Conservation (phyloP, 257 asterid species). For the Plantago major region DNA sequence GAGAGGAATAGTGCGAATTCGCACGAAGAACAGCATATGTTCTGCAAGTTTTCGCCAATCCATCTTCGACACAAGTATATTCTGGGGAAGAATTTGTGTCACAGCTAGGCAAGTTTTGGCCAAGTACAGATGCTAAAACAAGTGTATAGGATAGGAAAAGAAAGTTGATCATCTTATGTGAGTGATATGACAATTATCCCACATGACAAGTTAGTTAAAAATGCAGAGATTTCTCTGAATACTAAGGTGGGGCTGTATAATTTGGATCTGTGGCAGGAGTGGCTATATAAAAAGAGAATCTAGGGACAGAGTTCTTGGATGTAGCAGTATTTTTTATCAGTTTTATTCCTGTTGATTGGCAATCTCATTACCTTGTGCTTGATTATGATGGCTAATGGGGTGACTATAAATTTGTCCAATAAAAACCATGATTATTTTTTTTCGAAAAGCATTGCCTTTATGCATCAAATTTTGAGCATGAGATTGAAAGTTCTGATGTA, state of each 20-base stretch:
- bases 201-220: slow-evolving; percentile 23
- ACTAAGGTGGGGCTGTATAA: slow-evolving; percentile 20
- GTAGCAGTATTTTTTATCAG: slow-evolving; percentile 19
- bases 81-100: slow-evolving; percentile 27
- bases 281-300: slow-evolving; percentile 28
- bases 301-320: slow-evolving; percentile 51
- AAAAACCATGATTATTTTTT: slow-evolving; percentile 28
- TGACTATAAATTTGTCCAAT: slow-evolving; percentile 33
- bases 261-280: slow-evolving; percentile 40
- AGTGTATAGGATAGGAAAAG: slow-evolving; percentile 18
- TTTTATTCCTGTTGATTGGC: slow-evolving; percentile 21
- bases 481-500: slow-evolving; percentile 13
- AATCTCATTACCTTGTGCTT: slow-evolving; percentile 18
- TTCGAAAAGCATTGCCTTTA: slow-evolving; percentile 12
- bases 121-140: slow-evolving; percentile 19
- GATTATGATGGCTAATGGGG: slow-evolving; percentile 22
- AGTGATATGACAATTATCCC: slow-evolving; percentile 17
- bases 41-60: slow-evolving; percentile 24
- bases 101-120: slow-evolving; percentile 33
- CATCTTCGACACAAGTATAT: slow-evolving; percentile 25
- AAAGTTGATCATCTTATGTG: slow-evolving; percentile 16
- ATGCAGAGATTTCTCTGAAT: slow-evolving; percentile 6
- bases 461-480: slow-evolving; percentile 14
- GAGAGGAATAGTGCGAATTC: slow-evolving; percentile 39
- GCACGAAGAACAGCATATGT: slow-evolving; percentile 49